Conservation (phyloP, 345 rosid species). For the Geranium brycei region DNA sequence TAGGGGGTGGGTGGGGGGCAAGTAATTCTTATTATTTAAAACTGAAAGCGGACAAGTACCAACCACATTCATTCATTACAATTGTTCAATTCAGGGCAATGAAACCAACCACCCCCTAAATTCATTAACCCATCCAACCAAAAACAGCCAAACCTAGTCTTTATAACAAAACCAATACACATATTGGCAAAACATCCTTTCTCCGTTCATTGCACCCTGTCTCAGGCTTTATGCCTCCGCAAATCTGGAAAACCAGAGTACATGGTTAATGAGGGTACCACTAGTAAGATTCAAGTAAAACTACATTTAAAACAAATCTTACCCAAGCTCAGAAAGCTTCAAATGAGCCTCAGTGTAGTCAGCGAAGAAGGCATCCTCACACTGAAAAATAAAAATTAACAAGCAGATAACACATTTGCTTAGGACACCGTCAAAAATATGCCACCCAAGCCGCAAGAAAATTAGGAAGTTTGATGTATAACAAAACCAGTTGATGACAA, state of each 20-base stretch:
- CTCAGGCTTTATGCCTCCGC: conserved; percentile 16
- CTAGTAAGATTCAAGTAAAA: not conserved
- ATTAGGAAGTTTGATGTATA: too few species aligned
- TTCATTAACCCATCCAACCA: not conserved
- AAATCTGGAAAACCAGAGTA: conserved; percentile 9
- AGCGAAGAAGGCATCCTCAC: conserved; percentile 79
- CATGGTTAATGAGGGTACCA: not conserved
- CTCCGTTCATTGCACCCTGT: not conserved
- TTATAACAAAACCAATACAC: not conserved
- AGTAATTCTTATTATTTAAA: too few species aligned
- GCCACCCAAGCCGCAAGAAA: too few species aligned
- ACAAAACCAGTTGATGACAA: too few species aligned
- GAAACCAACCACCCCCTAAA: not conserved
- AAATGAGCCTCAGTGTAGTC: conserved; percentile 71
- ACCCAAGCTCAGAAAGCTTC: conserved; percentile 94
- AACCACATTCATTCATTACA: too few species aligned
- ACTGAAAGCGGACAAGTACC: too few species aligned
- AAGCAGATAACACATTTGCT: too few species aligned
- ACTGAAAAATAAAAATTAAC: conserved; percentile 22
- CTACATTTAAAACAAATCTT: conserved; percentile 7
- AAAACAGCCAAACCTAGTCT: not conserved
- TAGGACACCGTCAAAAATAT: too few species aligned
- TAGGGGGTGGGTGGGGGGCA: too few species aligned
- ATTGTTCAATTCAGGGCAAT: not conserved
- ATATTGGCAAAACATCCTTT: not conserved